Evolutionary conservation across 352 stramenopile genomes (phyloP).

Genomic region (Pythium myriotylum): DNA sequence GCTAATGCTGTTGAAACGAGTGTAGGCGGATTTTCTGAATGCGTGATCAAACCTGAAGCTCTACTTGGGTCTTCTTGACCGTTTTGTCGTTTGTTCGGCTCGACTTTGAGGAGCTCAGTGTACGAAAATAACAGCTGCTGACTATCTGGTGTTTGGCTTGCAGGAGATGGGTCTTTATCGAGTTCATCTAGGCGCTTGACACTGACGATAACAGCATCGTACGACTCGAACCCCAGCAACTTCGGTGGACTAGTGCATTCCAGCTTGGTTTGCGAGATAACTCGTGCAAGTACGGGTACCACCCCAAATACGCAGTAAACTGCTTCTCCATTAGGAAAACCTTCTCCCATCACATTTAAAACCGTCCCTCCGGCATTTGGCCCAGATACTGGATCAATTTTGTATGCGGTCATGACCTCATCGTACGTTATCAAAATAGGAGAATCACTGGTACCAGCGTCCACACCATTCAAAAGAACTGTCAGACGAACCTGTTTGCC

Average conservation of each 20-base stretch:
- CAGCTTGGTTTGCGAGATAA: slow-evolving; percentile 16
- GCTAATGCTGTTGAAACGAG: slow-evolving; percentile 35
- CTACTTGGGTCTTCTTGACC: slow-evolving; percentile 12
- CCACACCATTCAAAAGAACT: slow-evolving; percentile 18
- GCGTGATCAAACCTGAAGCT: slow-evolving; percentile 7
- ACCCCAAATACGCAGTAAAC: slow-evolving; percentile 29
- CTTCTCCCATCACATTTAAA: slow-evolving; percentile 31
- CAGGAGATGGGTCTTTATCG: no score
- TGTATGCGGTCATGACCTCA: slow-evolving; percentile 14
- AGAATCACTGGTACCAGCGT: background rate
- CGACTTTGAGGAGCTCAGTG: slow-evolving; percentile 4
- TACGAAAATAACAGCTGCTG: slow-evolving; percentile 19
- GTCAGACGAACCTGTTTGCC: slow-evolving; percentile 7
- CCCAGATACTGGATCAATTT: slow-evolving; percentile 18
- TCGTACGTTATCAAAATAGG: slow-evolving; percentile 12
- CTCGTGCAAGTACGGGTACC: slow-evolving; percentile 8
- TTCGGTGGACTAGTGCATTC: slow-evolving; percentile 23
- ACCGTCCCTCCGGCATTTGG: slow-evolving; percentile 19
- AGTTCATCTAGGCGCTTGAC: slow-evolving; percentile 12
- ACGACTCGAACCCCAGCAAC: background rate
- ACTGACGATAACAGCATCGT: slow-evolving; percentile 5
- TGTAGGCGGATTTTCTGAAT: background rate
- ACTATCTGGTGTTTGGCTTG: no score
- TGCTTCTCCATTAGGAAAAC: slow-evolving; percentile 13
- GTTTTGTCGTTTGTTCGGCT: slow-evolving; percentile 7